phyloP scores from a whole-genome alignment of 2,329 filamentous ascomycete genomes.

The Fusarium lyarnte region DNA sequence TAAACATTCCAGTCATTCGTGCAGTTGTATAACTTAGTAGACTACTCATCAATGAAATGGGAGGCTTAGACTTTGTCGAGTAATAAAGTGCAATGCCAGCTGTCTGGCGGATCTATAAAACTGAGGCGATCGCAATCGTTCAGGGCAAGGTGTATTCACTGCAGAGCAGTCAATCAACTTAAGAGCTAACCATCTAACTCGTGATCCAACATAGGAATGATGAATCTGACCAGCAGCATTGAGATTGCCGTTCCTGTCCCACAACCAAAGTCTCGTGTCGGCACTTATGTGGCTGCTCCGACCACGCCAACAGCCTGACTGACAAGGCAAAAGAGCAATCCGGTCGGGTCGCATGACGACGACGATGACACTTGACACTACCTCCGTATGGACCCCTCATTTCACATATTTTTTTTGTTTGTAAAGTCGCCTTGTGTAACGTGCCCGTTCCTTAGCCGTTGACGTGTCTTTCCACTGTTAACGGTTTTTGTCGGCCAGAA shows the following conservation, averaged over 20 bases:
- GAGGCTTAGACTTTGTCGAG: background rate
- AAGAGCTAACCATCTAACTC: background rate
- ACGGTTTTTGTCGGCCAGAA: slow-evolving; percentile 14
- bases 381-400: slow-evolving; percentile 15
- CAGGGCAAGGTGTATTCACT: background rate
- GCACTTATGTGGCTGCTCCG: slow-evolving; percentile 31
- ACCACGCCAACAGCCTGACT: slow-evolving; percentile 11
- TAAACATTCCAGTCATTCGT: slow-evolving; percentile 1
- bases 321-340: slow-evolving; percentile 14
- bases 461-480: slow-evolving; percentile 15
- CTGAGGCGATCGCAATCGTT: background rate
- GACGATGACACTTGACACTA: slow-evolving; percentile 36
- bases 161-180: background rate
- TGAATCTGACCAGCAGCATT: background rate
- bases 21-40: background rate
- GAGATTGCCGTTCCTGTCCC: slow-evolving; percentile 9
- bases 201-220: background rate
- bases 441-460: slow-evolving; percentile 24
- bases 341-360: slow-evolving; percentile 30
- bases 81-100: background rate
- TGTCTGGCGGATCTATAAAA: background rate
- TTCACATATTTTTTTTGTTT: slow-evolving; percentile 5
- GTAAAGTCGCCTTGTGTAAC: background rate
- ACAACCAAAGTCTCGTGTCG: slow-evolving; percentile 25
- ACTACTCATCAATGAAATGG: background rate